Evolutionary conservation across 1,284 basidiomycete species (phyloP).

Genomic region (Grifola frondosa): DNA sequence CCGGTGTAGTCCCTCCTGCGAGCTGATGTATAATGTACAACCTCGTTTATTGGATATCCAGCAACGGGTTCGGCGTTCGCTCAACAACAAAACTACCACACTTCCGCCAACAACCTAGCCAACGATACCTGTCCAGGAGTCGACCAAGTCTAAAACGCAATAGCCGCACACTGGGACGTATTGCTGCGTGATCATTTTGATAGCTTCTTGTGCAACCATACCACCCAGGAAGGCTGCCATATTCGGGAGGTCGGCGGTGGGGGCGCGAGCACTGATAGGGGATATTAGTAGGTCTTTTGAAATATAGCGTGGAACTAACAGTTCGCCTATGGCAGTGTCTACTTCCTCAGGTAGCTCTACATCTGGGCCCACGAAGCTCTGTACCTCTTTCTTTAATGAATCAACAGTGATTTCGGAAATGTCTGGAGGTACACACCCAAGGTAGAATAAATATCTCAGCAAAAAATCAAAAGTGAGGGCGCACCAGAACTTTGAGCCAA

Average conservation of each 20-base stretch:
- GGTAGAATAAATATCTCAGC: neutral
- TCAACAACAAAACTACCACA: too few relatives aligned
- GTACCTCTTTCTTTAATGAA: slow-evolving; percentile 36
- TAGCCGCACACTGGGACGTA: slow-evolving; percentile 91
- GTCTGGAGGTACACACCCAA: slow-evolving; percentile 7
- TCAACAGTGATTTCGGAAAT: slow-evolving; percentile 28
- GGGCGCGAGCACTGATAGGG: slow-evolving; percentile 65
- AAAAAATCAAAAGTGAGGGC: neutral
- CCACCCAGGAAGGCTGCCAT: slow-evolving; percentile 94
- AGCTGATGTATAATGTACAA: too few relatives aligned
- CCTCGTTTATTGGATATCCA: too few relatives aligned
- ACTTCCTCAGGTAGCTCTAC: slow-evolving; percentile 61
- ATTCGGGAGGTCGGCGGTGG: slow-evolving; percentile 86
- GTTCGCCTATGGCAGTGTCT: slow-evolving; percentile 69
- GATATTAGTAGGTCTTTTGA: neutral
- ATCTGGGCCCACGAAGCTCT: slow-evolving; percentile 33
- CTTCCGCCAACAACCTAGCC: too few relatives aligned
- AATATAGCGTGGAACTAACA: slow-evolving; percentile 56
- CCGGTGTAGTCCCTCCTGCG: too few relatives aligned
- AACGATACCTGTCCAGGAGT: slow-evolving; percentile 70
- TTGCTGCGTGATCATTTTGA: slow-evolving; percentile 96
- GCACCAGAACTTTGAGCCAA: slow-evolving; percentile 20
- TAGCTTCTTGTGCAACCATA: slow-evolving; percentile 93
- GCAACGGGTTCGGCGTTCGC: too few relatives aligned
- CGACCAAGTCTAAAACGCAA: slow-evolving; percentile 85